Conservation (phyloP, 2,329 filamentous ascomycete species). For the Apiospora sp. region DNA sequence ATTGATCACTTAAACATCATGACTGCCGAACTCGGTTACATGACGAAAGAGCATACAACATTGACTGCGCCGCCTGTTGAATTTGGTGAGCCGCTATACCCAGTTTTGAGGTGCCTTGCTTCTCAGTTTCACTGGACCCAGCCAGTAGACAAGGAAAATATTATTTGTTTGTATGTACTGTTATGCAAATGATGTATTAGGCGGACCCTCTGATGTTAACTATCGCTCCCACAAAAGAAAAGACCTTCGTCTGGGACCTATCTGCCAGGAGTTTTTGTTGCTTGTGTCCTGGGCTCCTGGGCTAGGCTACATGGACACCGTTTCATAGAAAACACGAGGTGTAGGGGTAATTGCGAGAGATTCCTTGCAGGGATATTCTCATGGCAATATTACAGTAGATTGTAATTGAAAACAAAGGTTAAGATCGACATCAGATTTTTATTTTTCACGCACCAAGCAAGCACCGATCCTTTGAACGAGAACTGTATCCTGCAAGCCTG, state of each 20-base stretch:
- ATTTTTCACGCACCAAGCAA: too few relatives aligned
- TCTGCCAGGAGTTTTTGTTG: background rate
- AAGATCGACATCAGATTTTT: too few relatives aligned
- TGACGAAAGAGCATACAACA: background rate
- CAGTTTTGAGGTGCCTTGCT: background rate
- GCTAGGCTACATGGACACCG: background rate
- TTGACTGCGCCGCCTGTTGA: background rate
- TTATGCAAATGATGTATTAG: background rate
- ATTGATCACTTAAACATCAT: background rate
- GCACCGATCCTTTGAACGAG: too few relatives aligned
- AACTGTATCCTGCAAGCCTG: too few relatives aligned
- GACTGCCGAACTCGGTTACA: background rate
- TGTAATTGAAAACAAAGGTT: too few relatives aligned
- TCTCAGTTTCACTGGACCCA: background rate
- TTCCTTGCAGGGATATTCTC: too few relatives aligned
- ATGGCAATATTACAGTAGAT: too few relatives aligned
- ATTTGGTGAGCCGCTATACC: background rate
- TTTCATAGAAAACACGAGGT: background rate
- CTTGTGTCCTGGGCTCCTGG: background rate
- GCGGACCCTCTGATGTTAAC: background rate
- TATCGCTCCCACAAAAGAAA: background rate
- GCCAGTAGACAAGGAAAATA: background rate
- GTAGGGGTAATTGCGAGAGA: too few relatives aligned
- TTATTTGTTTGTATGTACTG: background rate
- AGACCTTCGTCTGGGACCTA: background rate